phyloP scores from a whole-genome alignment of 345 rosid genomes.

The Populus euphratica region DNA sequence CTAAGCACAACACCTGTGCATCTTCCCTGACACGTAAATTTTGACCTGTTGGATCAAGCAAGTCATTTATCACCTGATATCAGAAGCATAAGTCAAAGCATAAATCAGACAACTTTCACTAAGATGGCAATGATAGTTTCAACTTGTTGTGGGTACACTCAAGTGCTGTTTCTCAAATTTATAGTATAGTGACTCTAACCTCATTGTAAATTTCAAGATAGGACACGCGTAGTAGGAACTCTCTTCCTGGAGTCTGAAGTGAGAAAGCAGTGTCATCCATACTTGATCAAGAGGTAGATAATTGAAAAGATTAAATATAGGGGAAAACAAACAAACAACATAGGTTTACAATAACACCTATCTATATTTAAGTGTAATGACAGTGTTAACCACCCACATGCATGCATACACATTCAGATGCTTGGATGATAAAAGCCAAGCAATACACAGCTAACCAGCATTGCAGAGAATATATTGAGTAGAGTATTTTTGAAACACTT shows the following conservation, averaged over 20 bases:
- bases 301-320: neutral
- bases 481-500: constrained; percentile 29
- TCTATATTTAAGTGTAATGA: neutral
- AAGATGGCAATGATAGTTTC: neutral
- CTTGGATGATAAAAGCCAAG: neutral
- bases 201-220: constrained; percentile 99
- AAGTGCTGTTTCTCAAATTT: neutral
- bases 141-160: no score
- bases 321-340: neutral
- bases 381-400: neutral
- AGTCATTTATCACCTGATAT: constrained; percentile 94
- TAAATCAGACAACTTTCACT: constrained; percentile 4
- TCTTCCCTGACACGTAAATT: constrained; percentile 99
- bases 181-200: constrained; percentile 40
- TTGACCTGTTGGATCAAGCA: constrained; percentile 98
- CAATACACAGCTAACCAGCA: neutral
- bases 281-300: constrained; percentile 2
- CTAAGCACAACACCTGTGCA: constrained; percentile 66
- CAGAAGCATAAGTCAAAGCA: constrained; percentile 20
- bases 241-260: constrained; percentile 96
- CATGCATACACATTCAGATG: neutral
- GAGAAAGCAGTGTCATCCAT: constrained; percentile 21
- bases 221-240: constrained; percentile 94
- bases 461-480: neutral
- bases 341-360: neutral